Percentiles rank a stretch among this genome's conserved stretches.
These are phyloP conservation scores for Podila minutissima DNA, from an alignment of 192 early-diverging fungal genomes.

Conservation along the genomic window DNA sequence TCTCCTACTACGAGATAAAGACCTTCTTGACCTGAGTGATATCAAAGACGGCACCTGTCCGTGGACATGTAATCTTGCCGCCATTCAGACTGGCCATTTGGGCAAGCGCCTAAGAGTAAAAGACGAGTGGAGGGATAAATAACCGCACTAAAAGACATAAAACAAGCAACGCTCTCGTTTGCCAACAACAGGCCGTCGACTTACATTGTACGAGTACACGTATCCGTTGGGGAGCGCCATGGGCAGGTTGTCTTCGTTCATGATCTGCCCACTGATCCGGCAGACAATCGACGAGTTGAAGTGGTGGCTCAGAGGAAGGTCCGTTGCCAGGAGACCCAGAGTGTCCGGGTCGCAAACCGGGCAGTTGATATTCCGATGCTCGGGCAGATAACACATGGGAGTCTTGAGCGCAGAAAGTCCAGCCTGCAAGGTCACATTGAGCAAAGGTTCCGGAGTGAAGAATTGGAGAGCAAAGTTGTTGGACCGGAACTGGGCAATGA, in stretches of 20 bases:
- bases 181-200: neutral
- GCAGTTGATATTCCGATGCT: constrained; percentile 92
- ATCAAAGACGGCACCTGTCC: constrained; percentile 67
- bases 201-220: constrained; percentile 89
- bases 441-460: constrained; percentile 85
- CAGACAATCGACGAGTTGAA: constrained; percentile 96
- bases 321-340: constrained; percentile 85
- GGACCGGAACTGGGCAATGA: constrained; percentile 83
- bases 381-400: constrained; percentile 77
- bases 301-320: constrained; percentile 92
- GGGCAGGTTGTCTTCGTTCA: constrained; percentile 97
- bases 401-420: constrained; percentile 96
- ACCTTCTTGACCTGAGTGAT: constrained; percentile 77
- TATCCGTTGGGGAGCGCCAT: constrained; percentile 97
- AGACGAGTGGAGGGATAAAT: neutral
- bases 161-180: neutral
- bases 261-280: constrained; percentile 88
- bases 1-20: constrained; percentile 64
- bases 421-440: constrained; percentile 93
- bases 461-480: constrained; percentile 91
- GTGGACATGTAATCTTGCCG: constrained; percentile 78
- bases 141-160: neutral
- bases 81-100: constrained; percentile 75
- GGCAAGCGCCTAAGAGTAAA: constrained; percentile 61
- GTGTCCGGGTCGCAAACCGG: constrained; percentile 91